Base-by-base conservation (phyloP, 495 filamentous ascomycete species). In the Aspergillus funiculosus region DNA sequence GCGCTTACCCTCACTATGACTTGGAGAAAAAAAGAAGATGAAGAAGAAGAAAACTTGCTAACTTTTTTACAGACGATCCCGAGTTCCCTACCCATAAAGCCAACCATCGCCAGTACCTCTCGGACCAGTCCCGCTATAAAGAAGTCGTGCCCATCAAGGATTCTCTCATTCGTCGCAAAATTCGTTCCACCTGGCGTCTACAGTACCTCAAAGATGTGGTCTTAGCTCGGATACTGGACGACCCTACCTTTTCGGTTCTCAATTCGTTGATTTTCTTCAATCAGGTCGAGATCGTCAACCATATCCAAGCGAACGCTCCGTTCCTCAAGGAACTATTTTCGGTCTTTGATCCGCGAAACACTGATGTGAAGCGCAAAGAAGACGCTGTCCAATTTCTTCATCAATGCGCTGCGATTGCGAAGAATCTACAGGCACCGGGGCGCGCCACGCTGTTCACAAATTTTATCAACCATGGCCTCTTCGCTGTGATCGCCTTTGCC, bases 191-290 rank as follows among this genome's bases (percentile, higher is more conserved):
- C 1, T 98, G 94, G 71, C 87, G 92, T 39, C 68, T 98, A 14
- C 92, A 94, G 58, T 98, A 98, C 61, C 72, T 98, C n/a, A 98
- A 97, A 64, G 92, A 98, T 55, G 92, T 98, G 39, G 92, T 98
- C 4, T 76, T 98, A 30, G 92, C 92, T 18, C 82, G 92, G 36
- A 97, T 97, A 47, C 75, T 98, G 29, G 92, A 98, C 63, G 92
- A 98, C 59, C 92, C 91, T 44, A 98, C 92, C 21, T 98, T 97
- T 57, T 92, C 87, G 11, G 91, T 97, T 22, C 82, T 98, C 43
- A 98, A 97, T 71, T 95, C 89, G 32, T 76, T 97, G 58, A 98
- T 98, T 46, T 98, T 95, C 72, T 98, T 90, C 75, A 89, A 96
- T 63, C 92, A 98, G 69, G 90, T 97, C 52, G 92, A 98, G 57